Base-by-base conservation (phyloP, 495 filamentous ascomycete genomes). In the Podospora australis region DNA sequence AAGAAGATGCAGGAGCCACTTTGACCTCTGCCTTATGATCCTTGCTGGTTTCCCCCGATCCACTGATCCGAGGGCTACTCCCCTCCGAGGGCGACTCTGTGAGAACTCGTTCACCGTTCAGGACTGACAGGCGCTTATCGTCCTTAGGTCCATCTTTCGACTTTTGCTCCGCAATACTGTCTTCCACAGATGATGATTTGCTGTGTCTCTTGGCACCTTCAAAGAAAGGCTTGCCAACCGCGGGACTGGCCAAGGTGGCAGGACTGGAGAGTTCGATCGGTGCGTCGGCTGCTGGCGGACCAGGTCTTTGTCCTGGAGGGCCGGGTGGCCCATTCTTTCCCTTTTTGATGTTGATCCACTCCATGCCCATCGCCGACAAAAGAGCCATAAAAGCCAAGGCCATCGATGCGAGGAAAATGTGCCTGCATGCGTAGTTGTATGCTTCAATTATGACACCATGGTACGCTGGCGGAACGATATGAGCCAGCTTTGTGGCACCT, bases 271-370 rank as follows among this genome's bases (percentile, higher is more conserved):
- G 4, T 3, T 24, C 38, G 29, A 11, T 7, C 10, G 24, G 4
- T 2, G 42, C 22, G 17, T 11, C 1, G n/a, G 23, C 5, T 6
- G 41, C 13, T 6, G 24, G 13, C 2, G 36, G 29, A 2, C 13
- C 44, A 10, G 38, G 20, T 26, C 38, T 2, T 11, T 14, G 13
- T 2, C 42, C 48, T 13, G 49, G 53, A 2, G 59, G 53, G 9
- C 47, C 30, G 7, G 49, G 50, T 35, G 58, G 54, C 1, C 53
- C 48, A 16, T 50, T 44, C 28, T 28, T 56, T 0, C 51, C 55
- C 59, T 66, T 71, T 63, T 81, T 82, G 42, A 84, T 70, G 46
- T 70, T 83, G 53, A 64, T 73, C 79, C 80, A 84, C 57, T 84
- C 79, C 70, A 84, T 76, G 19, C 65, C 69, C 2, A 79, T 49